Evolutionary conservation across 2,329 filamentous ascomycete species (phyloP).

Genomic region (Cladosporium sp.): DNA sequence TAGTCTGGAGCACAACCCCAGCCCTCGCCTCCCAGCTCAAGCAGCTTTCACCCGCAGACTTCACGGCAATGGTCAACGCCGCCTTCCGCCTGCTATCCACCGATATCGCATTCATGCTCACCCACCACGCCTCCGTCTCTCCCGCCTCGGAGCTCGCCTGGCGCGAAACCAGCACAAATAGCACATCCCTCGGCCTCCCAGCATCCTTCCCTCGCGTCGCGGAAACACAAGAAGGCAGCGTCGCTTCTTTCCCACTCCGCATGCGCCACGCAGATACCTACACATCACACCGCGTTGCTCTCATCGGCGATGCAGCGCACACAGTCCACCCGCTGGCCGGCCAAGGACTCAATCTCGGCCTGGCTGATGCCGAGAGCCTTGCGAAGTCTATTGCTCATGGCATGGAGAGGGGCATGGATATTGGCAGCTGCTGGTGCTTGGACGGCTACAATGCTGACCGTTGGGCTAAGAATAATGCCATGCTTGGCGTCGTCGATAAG

Average conservation of each 20-base stretch:
- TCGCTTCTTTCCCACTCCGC: slow-evolving; percentile 87
- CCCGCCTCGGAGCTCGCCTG: slow-evolving; percentile 63
- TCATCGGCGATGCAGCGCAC: slow-evolving; percentile 92
- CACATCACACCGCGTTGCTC: slow-evolving; percentile 79
- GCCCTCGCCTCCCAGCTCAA: slow-evolving; percentile 75
- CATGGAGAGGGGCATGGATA: slow-evolving; percentile 78
- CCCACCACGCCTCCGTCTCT: slow-evolving; percentile 35
- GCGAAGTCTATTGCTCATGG: slow-evolving; percentile 70
- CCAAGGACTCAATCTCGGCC: slow-evolving; percentile 89
- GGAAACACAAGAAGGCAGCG: slow-evolving; percentile 69
- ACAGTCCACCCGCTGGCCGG: slow-evolving; percentile 92
- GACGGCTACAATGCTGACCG: slow-evolving; percentile 78
- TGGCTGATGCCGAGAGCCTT: slow-evolving; percentile 81
- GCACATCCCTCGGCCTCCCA: slow-evolving; percentile 38
- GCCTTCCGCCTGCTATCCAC: slow-evolving; percentile 77
- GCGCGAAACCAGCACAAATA: slow-evolving; percentile 68
- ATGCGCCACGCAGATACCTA: slow-evolving; percentile 94
- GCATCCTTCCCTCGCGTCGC: slow-evolving; percentile 52
- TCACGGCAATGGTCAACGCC: slow-evolving; percentile 85
- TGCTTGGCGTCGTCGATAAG: slow-evolving; percentile 81
- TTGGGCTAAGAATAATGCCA: slow-evolving; percentile 73
- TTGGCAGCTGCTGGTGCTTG: slow-evolving; percentile 72
- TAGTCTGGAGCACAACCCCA: slow-evolving; percentile 94
- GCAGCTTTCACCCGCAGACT: slow-evolving; percentile 65
- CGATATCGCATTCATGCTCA: slow-evolving; percentile 81